phyloP scores from a whole-genome alignment of 805 yeast species.

The Tetrapisispora arboricola region DNA sequence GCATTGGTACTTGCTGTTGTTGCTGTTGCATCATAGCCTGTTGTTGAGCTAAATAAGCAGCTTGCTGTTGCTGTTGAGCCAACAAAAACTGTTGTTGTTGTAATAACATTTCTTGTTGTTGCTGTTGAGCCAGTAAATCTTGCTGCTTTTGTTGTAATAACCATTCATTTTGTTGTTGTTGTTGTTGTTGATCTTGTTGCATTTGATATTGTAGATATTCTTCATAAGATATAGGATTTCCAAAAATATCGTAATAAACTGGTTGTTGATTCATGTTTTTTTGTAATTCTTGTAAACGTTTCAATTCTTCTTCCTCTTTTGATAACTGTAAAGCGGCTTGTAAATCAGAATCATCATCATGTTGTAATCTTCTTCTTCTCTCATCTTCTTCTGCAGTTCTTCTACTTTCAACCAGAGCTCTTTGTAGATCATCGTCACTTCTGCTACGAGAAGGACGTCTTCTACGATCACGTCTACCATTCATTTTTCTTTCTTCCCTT shows the following conservation, averaged over 20 bases:
- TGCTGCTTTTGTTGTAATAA: conserved; percentile 13
- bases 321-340: conserved; percentile 24
- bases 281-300: conserved; percentile 23
- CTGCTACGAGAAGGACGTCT: conserved; percentile 12
- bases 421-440: conserved; percentile 58
- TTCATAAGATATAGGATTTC: conserved; percentile 30
- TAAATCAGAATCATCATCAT: conserved; percentile 21
- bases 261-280: conserved; percentile 18
- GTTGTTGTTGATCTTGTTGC: conserved; percentile 25
- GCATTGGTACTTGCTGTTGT: conserved; percentile 42
- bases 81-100: conserved; percentile 20
- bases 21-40: conserved; percentile 28
- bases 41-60: conserved; percentile 21
- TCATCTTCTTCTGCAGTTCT: conserved; percentile 80
- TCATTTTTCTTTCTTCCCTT: conserved; percentile 49
- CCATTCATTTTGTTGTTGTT: conserved; percentile 24
- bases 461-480: conserved; percentile 23
- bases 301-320: conserved; percentile 26
- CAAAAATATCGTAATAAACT: conserved; percentile 28
- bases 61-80: conserved; percentile 21
- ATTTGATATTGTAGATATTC: conserved; percentile 28
- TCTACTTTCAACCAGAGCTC: conserved; percentile 71
- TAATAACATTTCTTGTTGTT: conserved; percentile 21
- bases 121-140: conserved; percentile 21
- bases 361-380: conserved; percentile 35